Evolutionary conservation across 306 rosid genomes (phyloP).

Genomic region (Betula pendula): DNA sequence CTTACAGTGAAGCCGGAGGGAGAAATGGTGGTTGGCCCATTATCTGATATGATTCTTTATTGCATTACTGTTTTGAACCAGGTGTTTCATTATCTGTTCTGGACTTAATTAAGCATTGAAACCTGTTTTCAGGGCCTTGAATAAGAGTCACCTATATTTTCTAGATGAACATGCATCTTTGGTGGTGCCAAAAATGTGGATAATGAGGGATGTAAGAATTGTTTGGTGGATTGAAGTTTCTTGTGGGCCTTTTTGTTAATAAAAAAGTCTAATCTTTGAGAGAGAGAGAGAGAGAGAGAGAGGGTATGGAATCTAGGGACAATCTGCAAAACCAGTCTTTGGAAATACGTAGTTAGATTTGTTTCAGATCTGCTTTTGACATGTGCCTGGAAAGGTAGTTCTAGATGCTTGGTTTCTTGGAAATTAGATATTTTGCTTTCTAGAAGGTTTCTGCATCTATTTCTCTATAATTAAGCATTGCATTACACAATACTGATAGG

Average conservation of each 20-base stretch:
- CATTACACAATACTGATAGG: not conserved
- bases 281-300: constrained; percentile 27
- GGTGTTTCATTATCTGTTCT: constrained; percentile 37
- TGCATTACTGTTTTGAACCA: constrained; percentile 23
- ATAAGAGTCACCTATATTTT: constrained; percentile 30
- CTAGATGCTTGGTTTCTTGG: constrained; percentile 8
- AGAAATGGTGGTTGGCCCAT: constrained; percentile 13
- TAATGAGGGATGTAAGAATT: constrained; percentile 21
- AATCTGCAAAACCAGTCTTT: too few species aligned
- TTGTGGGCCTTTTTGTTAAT: constrained; percentile 15
- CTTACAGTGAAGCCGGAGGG: constrained; percentile 44
- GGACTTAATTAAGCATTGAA: constrained; percentile 43
- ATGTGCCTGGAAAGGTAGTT: not conserved
- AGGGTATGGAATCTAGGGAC: not conserved
- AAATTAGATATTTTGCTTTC: constrained; percentile 5
- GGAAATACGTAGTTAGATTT: too few species aligned
- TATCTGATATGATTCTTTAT: constrained; percentile 24
- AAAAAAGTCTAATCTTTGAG: constrained; percentile 14
- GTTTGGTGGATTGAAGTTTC: constrained; percentile 29
- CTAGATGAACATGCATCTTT: constrained; percentile 33
- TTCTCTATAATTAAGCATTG: not conserved
- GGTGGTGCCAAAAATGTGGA: constrained; percentile 29
- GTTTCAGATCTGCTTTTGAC: constrained; percentile 7
- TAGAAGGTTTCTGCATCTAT: constrained; percentile 1
- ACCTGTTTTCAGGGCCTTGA: constrained; percentile 38